Conservation (phyloP, 2,329 filamentous ascomycete species). For the Penicillium aurantiogriseum region DNA sequence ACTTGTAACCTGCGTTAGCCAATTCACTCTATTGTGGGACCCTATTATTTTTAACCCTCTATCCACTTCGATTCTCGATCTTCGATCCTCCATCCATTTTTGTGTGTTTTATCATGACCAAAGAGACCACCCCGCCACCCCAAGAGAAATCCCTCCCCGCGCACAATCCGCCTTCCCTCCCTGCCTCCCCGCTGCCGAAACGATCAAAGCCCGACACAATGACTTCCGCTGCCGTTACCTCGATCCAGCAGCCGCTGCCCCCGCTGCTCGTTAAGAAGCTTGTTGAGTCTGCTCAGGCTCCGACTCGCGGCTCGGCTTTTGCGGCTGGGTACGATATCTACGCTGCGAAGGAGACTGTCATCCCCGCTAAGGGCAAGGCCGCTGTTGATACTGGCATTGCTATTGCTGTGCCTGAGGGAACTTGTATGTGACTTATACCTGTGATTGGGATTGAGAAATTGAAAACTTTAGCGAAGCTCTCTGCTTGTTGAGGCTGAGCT, state of each 20-base stretch:
- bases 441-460: background rate
- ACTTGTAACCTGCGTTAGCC: slow-evolving; percentile 1
- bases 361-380: slow-evolving; percentile 79
- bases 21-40: background rate
- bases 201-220: slow-evolving; percentile 64
- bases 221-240: slow-evolving; percentile 35
- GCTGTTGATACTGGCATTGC: slow-evolving; percentile 88
- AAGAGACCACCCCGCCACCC: slow-evolving; percentile 42
- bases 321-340: slow-evolving; percentile 96
- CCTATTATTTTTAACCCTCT: background rate
- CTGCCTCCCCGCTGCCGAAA: slow-evolving; percentile 75
- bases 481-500: background rate
- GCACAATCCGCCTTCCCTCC: slow-evolving; percentile 57
- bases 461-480: background rate
- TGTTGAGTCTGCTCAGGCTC: slow-evolving; percentile 71
- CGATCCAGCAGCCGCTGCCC: slow-evolving; percentile 49
- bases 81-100: slow-evolving; percentile 1
- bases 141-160: slow-evolving; percentile 19
- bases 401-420: slow-evolving; percentile 85
- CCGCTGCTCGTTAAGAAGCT: slow-evolving; percentile 85
- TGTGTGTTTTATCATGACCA: slow-evolving; percentile 40
- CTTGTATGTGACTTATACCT: slow-evolving; percentile 61
- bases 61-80: background rate
- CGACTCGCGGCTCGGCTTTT: slow-evolving; percentile 83
- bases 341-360: slow-evolving; percentile 66